Base-by-base conservation (phyloP, 805 yeast species). In the Metschnikowia cerradonensis region DNA sequence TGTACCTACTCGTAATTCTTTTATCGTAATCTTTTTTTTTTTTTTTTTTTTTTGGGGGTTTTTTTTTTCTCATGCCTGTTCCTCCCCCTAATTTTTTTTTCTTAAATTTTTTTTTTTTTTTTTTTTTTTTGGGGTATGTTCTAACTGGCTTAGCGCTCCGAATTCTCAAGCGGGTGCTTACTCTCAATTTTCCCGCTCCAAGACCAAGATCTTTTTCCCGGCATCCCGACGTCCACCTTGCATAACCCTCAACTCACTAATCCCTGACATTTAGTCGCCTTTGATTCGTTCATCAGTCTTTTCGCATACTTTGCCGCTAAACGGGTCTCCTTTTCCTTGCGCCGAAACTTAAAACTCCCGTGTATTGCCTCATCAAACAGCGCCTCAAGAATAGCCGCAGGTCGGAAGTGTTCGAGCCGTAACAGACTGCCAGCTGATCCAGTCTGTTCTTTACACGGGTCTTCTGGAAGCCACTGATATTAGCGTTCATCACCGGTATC, bases 11-110 rank as follows among this genome's bases (percentile, higher is more conserved):
- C 46, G 46, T 39, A 39, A 23, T 40, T 22, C 35, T 31, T 40
- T 22, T n/a, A 42, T 42, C 45, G 45, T 42, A 33, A 39, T 32
- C 17, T 23, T 20, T 39, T 46, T 46, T n/a, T 39, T 38, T 46
- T 38, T 37, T 31, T 39, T 38, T 46, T 38, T 37, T 31, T 39
- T 38, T 46, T 38, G n/a, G n/a, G n/a, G n/a, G n/a, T n/a, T n/a
- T n/a, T n/a, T n/a, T n/a, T n/a, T n/a, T n/a, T n/a, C n/a, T n/a
- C n/a, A n/a, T n/a, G n/a, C n/a, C n/a, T n/a, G n/a, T n/a, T n/a
- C n/a, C n/a, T n/a, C n/a, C n/a, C n/a, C n/a, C n/a, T n/a, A n/a
- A n/a, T n/a, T n/a, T n/a, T n/a, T n/a, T n/a, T n/a, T n/a, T n/a
- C n/a, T n/a, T n/a, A n/a, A n/a, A n/a, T 23, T 20, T 39, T 46